Evolutionary conservation across 768 basidiomycete species (phyloP).

Genomic region (Auriscalpium vulgare): DNA sequence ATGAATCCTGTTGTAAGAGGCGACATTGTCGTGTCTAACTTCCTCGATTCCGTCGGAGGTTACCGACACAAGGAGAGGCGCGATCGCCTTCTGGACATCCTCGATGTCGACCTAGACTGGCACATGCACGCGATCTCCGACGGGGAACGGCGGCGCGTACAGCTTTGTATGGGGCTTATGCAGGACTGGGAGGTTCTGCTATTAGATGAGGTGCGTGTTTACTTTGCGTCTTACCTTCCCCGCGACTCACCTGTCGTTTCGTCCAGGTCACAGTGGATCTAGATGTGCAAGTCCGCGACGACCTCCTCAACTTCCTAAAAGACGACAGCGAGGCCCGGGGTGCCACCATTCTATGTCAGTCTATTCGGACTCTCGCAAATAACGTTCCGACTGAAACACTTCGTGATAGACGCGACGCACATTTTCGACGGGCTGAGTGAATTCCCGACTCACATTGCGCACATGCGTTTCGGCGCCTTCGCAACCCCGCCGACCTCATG

Average conservation of each 20-base stretch:
- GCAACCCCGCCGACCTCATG: conserved; percentile 62
- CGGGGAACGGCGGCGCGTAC: conserved; percentile 88
- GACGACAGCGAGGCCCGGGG: conserved; percentile 70
- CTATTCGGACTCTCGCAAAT: neutral
- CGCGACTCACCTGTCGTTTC: neutral
- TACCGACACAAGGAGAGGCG: conserved; percentile 87
- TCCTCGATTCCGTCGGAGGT: conserved; percentile 96
- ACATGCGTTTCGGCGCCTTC: conserved; percentile 81
- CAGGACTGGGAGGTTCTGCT: conserved; percentile 86
- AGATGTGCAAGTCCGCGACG: conserved; percentile 89
- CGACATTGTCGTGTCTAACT: conserved; percentile 87
- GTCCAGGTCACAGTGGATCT: conserved; percentile 89
- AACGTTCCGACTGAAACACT: neutral
- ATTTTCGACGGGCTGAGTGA: conserved; percentile 87
- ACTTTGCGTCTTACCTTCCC: conserved; percentile 3
- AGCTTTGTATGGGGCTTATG: conserved; percentile 96
- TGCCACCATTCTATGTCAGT: conserved; percentile 82
- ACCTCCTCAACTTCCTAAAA: conserved; percentile 83
- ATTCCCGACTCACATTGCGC: conserved; percentile 92
- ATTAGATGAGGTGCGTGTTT: conserved; percentile 74
- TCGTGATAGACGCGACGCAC: conserved; percentile 77
- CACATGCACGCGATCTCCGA: conserved; percentile 95
- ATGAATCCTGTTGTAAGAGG: conserved; percentile 94
- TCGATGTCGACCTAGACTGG: conserved; percentile 95
- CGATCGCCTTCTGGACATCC: conserved; percentile 78